Evolutionary conservation across 2,329 filamentous ascomycete genomes (phyloP).

Genomic region (Alternaria brassicae): DNA sequence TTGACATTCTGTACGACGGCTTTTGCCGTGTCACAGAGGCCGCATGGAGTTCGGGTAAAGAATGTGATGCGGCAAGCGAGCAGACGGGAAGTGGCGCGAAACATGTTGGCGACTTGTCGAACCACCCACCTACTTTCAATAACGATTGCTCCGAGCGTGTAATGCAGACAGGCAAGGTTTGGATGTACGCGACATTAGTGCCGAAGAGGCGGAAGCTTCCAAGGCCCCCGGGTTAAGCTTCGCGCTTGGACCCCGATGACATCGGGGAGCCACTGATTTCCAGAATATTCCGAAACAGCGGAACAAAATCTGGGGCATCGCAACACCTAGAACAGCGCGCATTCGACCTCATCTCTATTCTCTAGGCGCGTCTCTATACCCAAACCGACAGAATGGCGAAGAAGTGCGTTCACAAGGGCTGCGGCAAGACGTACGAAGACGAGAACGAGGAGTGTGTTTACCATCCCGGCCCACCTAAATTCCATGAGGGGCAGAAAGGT

Average conservation of each 20-base stretch:
- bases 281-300: conserved; percentile 46
- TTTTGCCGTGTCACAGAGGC: conserved; percentile 73
- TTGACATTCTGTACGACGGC: conserved; percentile 72
- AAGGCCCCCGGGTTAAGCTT: neutral
- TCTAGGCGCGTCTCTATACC: neutral
- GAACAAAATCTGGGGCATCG: conserved; percentile 22
- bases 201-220: conserved; percentile 9
- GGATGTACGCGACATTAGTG: neutral
- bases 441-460: conserved; percentile 84
- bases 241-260: conserved; percentile 35
- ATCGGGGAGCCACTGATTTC: conserved; percentile 35
- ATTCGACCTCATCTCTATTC: conserved; percentile 12
- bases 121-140: neutral
- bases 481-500: conserved; percentile 99
- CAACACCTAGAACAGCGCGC: conserved; percentile 14
- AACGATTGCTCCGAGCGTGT: neutral
- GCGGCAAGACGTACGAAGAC: conserved; percentile 86
- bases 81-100: conserved; percentile 43
- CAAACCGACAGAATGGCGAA: conserved; percentile 63
- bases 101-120: conserved; percentile 30
- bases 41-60: conserved; percentile 76
- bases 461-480: conserved; percentile 88
- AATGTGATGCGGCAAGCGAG: conserved; percentile 69
- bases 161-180: neutral
- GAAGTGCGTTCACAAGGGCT: conserved; percentile 97